These are phyloP conservation scores for Cicer cuneatum DNA, from an alignment of 306 rosid species.

Conservation along the genomic window DNA sequence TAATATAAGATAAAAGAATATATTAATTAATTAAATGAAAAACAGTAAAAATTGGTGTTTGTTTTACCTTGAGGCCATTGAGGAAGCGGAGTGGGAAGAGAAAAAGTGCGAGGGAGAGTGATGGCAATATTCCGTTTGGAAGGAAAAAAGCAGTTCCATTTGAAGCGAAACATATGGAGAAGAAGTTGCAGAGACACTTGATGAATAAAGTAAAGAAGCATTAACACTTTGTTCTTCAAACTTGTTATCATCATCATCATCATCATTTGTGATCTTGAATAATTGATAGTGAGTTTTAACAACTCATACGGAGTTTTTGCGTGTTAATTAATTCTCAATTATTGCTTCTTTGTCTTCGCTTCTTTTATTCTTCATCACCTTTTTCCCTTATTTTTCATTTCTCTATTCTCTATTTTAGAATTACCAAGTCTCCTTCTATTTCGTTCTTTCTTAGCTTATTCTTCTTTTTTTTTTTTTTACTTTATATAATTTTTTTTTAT, in stretches of 20 bases:
- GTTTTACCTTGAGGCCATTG: conserved; percentile 70
- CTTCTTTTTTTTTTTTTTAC: too few relatives aligned
- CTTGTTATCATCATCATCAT: background rate
- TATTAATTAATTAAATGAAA: background rate
- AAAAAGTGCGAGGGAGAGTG: conserved; percentile 53
- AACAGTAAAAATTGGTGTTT: background rate
- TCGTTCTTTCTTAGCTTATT: too few relatives aligned
- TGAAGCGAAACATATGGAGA: conserved; percentile 24
- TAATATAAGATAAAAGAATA: too few relatives aligned
- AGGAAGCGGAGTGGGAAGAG: conserved; percentile 65
- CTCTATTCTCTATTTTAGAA: too few relatives aligned
- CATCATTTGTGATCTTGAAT: background rate
- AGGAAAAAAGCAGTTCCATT: conserved; percentile 45
- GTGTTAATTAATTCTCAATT: conserved; percentile 1
- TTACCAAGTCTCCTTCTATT: too few relatives aligned
- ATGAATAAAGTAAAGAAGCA: conserved; percentile 2
- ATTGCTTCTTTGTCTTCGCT: conserved; percentile 6
- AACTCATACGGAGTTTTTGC: background rate
- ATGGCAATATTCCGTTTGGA: conserved; percentile 43
- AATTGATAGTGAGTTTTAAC: background rate
- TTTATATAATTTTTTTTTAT: too few relatives aligned
- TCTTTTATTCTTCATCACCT: background rate
- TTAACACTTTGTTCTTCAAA: conserved; percentile 3
- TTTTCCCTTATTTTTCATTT: too few relatives aligned
- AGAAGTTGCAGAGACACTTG: conserved; percentile 6